Conservation (phyloP, 2,329 filamentous ascomycete genomes). For the Sarocladium oryzae region DNA sequence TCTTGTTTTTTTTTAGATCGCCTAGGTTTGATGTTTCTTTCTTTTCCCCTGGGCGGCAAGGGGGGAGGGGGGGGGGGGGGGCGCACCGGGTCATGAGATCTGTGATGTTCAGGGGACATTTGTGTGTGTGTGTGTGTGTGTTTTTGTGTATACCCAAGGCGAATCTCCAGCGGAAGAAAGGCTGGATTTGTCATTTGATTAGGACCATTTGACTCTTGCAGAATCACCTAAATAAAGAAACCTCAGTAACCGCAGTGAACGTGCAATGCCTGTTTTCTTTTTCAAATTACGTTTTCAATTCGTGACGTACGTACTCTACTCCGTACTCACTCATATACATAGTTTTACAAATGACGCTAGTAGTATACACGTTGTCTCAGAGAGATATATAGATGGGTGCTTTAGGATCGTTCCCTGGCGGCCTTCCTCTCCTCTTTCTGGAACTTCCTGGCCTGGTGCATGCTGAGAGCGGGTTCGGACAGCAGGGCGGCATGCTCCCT, state of each 20-base stretch:
- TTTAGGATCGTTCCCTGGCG: conserved; percentile 20
- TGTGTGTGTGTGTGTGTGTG: neutral
- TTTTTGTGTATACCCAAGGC: neutral
- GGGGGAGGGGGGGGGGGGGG: too few species aligned
- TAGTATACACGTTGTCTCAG: too few species aligned
- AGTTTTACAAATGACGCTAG: too few species aligned
- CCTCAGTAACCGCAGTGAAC: too few species aligned
- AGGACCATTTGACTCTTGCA: neutral
- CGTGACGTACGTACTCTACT: too few species aligned
- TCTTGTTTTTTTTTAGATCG: neutral
- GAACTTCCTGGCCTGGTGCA: conserved; percentile 62
- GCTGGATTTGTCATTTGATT: neutral
- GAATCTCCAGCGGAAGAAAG: neutral
- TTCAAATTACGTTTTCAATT: too few species aligned
- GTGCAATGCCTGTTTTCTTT: too few species aligned
- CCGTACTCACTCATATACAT: too few species aligned
- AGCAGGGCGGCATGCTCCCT: conserved; percentile 38
- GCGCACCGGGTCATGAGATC: neutral
- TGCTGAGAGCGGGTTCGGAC: conserved; percentile 46
- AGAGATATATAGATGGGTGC: too few species aligned
- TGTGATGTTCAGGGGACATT: neutral
- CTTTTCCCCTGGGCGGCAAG: too few species aligned
- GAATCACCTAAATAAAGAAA: neutral
- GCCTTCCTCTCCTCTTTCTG: conserved; percentile 54
- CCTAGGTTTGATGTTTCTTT: too few species aligned